Conservation (phyloP, 2,329 filamentous ascomycete genomes). For the Pseudogymnoascus sp. region DNA sequence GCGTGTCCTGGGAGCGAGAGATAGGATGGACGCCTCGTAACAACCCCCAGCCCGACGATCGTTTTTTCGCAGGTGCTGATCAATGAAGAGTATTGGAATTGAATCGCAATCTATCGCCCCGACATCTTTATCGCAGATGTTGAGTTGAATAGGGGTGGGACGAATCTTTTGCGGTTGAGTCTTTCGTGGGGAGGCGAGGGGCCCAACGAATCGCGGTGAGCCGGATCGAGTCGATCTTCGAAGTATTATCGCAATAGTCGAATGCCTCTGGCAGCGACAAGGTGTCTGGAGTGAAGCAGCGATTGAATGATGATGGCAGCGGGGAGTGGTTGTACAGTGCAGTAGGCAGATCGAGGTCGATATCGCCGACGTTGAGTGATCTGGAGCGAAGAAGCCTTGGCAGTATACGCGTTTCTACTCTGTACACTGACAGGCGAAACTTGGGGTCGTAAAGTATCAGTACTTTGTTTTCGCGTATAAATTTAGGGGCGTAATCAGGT, state of each 20-base stretch:
- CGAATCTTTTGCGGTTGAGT: neutral
- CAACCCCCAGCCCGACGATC: neutral
- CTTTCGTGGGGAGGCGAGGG: neutral
- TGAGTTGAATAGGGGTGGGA: constrained; percentile 3
- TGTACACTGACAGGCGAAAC: neutral
- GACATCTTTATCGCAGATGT: neutral
- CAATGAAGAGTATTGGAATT: neutral
- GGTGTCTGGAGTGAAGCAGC: neutral
- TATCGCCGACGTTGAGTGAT: neutral
- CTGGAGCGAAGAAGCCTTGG: constrained; percentile 3
- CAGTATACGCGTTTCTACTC: neutral
- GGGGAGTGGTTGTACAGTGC: neutral
- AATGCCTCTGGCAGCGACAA: neutral
- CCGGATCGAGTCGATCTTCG: neutral
- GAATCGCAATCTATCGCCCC: neutral
- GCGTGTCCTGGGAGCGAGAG: neutral
- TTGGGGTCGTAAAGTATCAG: neutral
- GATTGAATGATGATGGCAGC: neutral
- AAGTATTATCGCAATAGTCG: neutral
- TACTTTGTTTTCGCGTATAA: neutral
- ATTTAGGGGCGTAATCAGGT: neutral
- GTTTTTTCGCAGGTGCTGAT: neutral
- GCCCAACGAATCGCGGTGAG: neutral
- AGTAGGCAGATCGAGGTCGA: neutral
- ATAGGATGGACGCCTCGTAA: neutral